Conservation (phyloP, 305 asterid species). For the Rubia tinctorum region DNA sequence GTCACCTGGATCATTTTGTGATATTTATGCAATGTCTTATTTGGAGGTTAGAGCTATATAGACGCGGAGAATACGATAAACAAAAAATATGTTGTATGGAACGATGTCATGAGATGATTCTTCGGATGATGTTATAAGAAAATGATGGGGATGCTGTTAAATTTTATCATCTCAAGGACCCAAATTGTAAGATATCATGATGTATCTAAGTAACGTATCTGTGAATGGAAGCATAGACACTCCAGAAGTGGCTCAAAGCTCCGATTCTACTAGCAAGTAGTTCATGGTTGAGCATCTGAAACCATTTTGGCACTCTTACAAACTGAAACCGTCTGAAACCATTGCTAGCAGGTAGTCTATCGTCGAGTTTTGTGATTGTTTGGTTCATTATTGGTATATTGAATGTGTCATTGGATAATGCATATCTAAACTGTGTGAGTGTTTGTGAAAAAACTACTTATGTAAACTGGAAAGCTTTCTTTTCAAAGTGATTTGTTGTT, state of each 20-base stretch:
- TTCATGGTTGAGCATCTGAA: constrained; percentile 22
- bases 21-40: constrained; percentile 1
- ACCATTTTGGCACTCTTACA: constrained; percentile 9
- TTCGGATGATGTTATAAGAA: constrained; percentile 1
- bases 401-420: no score
- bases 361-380: no score
- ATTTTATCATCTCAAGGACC: neutral
- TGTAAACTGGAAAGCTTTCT: no score
- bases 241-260: constrained; percentile 34
- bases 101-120: neutral
- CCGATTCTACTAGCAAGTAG: constrained; percentile 52
- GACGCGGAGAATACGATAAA: neutral
- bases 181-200: neutral
- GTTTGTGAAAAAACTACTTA: no score
- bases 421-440: no score
- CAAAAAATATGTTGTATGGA: neutral
- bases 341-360: no score
- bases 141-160: neutral
- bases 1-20: neutral
- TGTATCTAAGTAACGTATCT: constrained; percentile 36
- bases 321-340: neutral
- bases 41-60: constrained; percentile 4
- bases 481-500: no score
- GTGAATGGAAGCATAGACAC: constrained; percentile 46
- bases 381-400: no score